Evolutionary conservation across 331 rosid genomes (phyloP), one percentile per base, ranked within the genome.

Genomic region (Pyracantha coccinea): DNA sequence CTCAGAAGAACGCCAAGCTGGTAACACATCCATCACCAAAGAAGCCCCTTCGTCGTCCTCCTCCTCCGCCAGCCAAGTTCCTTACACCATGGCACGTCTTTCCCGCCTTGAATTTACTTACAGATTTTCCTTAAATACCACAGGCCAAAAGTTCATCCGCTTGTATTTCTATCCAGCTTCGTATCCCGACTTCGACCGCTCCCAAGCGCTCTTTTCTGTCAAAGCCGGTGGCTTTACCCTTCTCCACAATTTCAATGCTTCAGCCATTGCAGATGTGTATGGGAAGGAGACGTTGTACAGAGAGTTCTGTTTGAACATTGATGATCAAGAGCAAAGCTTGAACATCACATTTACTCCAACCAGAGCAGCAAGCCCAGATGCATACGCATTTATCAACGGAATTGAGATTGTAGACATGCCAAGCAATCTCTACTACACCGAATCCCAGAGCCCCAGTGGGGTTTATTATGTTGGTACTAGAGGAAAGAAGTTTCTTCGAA

Each of bases 341-440:
- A 63, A 47, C 25, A 25, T 85, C 58, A 71, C 67, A 3, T 81
- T 85, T 68, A 75, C 59, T 7, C 83, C 88, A 5, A 23, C 14
- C 10, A 15, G 10, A 8, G 4, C 44, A 19, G 54, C 24, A 25
- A 31, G 1, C 66, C 27, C 66, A 8, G 47, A 75, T 7, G 53
- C 83, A 0, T 81, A 75, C 52, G 88, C 88, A 12, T 81, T 84
- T 32, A 44, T 81, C 68, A 84, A 57, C 28, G 85, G 79, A 16
- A 84, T 84, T 25, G 85, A 84, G 57, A 55, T 85, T 29, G 76
- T 85, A 2, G 72, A 85, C 16, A 81, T 85, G 83, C 88, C 85
- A 0, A 11, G 23, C 0, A 0, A 79, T 78, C 75, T 85, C 29
- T 81, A 81, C 75, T 58, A 81, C 47, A 15, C 75, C 9, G 16